Base-by-base conservation (phyloP, 2,329 filamentous ascomycete species). In the Beauveria scarabaeidicola region DNA sequence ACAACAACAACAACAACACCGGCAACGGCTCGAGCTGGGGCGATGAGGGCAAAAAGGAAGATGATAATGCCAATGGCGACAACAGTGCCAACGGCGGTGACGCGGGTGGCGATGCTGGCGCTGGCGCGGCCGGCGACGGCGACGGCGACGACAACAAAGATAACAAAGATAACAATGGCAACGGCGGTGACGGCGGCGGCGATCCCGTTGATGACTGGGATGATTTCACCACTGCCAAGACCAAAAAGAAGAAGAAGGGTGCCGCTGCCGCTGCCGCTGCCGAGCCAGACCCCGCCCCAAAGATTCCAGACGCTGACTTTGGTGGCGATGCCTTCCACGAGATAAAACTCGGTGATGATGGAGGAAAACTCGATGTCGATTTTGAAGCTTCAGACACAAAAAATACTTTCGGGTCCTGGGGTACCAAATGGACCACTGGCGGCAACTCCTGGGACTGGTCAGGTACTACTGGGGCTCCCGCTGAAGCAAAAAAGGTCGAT, bases 281-380 rank as follows among this genome's bases (percentile, higher is more conserved):
- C 48, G 57, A 59, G 19, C 63, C 66, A 17, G 67, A 69, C 9
- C 64, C 66, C 5, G 64, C 70, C 21, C 65, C 70, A 2, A 64
- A 53, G 29, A 67, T 68, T 19, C 65, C 70, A 3, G 66, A 64
- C 17, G 66, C 68, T 23, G 78, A 77, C 52, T 73, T 78, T 47
- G 80, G 81, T 59, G 73, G 78, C n/a, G 71, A 72, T 54, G 64
- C 70, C 6, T 89, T 90, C 64, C 79, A 88, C 48, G 86, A 90
- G 29, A 84, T 91, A 64, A 88, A 84, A 66, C 72, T 90, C 27
- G 69, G 70, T n/a, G 81, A 85, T 64, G 84, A 87, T 59, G 68
- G 75, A n/a, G 81, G 83, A 1, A 81, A 82, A 59, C 68, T 84
- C 6, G 81, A 85, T 62, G 68, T 84, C 15, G 80, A 76, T 61